A percentile compares a stretch with the other conserved stretches of the same genome.
These are phyloP conservation scores for Euryodendron excelsum DNA, from an alignment of 148 eudicot species.

Conservation along the genomic window DNA sequence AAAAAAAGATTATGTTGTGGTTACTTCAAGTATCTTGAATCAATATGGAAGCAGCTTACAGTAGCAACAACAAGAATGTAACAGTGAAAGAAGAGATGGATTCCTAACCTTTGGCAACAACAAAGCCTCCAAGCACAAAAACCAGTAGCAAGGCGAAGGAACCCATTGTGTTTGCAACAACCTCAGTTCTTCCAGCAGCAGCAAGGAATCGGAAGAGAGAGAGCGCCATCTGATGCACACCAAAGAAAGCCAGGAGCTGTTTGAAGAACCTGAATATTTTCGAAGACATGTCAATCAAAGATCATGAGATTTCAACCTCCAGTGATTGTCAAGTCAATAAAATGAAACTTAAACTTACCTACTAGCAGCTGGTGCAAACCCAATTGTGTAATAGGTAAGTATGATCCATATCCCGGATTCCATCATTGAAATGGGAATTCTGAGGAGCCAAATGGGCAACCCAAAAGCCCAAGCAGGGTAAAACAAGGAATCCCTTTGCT, in stretches of 20 bases:
- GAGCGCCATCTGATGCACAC: slow-evolving; percentile 7
- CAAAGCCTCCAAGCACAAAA: slow-evolving; percentile 17
- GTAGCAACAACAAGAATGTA: no score
- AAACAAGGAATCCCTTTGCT: slow-evolving; percentile 37
- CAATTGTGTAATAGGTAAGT: slow-evolving; percentile 43
- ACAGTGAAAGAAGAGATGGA: no score
- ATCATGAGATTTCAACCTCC: not conserved
- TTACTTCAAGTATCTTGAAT: no score
- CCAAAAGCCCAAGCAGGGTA: slow-evolving; percentile 44
- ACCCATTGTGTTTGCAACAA: slow-evolving; percentile 8
- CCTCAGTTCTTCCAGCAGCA: not conserved
- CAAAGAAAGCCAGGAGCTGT: not conserved
- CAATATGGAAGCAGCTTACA: no score
- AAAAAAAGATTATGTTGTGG: no score
- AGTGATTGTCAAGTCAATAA: not conserved
- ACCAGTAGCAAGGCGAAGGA: not conserved
- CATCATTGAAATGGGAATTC: slow-evolving; percentile 33
- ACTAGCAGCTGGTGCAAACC: slow-evolving; percentile 33
- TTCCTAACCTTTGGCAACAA: slow-evolving; percentile 26
- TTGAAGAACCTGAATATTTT: slow-evolving; percentile 1
- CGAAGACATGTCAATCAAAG: not conserved
- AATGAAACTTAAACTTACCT: slow-evolving; percentile 22
- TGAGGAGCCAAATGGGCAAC: slow-evolving; percentile 37
- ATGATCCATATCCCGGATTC: slow-evolving; percentile 38
- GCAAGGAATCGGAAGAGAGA: slow-evolving; percentile 3